Evolutionary conservation across 768 basidiomycete species (phyloP).

Genomic region (Leucocoprinus birnbaumii): DNA sequence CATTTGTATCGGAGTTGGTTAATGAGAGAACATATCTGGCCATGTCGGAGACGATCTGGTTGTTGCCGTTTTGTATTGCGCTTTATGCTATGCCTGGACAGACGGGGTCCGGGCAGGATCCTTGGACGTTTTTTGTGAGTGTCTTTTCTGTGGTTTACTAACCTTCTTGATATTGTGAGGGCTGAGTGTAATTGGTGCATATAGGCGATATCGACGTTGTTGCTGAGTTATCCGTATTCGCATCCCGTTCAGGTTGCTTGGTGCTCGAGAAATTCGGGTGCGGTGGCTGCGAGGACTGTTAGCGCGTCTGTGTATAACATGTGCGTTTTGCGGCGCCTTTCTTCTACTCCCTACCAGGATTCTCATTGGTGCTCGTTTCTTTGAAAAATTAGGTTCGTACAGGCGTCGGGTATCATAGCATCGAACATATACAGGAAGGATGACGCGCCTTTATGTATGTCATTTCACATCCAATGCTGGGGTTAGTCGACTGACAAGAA

Average conservation of each 20-base stretch:
- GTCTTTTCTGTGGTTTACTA: too few relatives aligned
- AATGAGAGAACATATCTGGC: conserved; percentile 54
- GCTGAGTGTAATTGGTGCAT: conserved; percentile 11
- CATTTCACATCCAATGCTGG: not conserved
- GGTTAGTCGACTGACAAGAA: too few relatives aligned
- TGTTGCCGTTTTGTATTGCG: conserved; percentile 58
- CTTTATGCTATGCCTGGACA: conserved; percentile 45
- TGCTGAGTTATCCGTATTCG: conserved; percentile 29
- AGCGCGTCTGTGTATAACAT: conserved; percentile 61
- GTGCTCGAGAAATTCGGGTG: conserved; percentile 60
- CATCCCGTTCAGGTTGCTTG: conserved; percentile 56
- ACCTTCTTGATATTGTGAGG: too few relatives aligned
- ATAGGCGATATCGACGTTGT: conserved; percentile 13
- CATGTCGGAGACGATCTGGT: conserved; percentile 56
- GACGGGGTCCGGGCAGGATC: conserved; percentile 28
- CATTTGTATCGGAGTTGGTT: conserved; percentile 48
- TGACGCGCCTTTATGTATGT: conserved; percentile 54
- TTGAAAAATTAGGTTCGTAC: too few relatives aligned
- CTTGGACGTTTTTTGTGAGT: conserved; percentile 50
- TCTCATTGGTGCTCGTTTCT: too few relatives aligned
- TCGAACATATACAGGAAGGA: conserved; percentile 56
- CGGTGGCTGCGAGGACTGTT: conserved; percentile 56
- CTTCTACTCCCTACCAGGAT: too few relatives aligned
- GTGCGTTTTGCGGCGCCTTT: too few relatives aligned
- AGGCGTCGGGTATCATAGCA: conserved; percentile 36